Conservation (phyloP, 352 stramenopile species). For the Phytophthora citrophthora region DNA sequence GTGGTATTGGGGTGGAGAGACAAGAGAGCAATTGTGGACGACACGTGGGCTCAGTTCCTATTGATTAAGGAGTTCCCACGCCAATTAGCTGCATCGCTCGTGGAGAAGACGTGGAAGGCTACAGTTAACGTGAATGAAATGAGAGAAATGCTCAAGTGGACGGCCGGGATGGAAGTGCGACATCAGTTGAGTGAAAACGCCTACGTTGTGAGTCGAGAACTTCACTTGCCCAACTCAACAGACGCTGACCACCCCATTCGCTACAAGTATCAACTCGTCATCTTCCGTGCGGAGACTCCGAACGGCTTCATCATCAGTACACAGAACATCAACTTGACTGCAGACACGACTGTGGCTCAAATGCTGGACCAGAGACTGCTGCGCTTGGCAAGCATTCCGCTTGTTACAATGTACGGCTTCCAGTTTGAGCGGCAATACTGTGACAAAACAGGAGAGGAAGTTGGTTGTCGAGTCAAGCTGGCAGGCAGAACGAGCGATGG, state of each 20-base stretch:
- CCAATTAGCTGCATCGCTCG: conserved; percentile 31
- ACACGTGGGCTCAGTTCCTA: conserved; percentile 52
- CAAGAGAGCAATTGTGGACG: conserved; percentile 41
- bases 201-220: conserved; percentile 33
- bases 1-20: too few relatives aligned
- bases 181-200: conserved; percentile 31
- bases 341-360: conserved; percentile 10
- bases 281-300: too few relatives aligned
- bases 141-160: conserved; percentile 37
- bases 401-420: conserved; percentile 50
- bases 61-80: conserved; percentile 53
- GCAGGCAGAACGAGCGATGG: conserved; percentile 37
- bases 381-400: conserved; percentile 16
- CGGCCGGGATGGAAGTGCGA: conserved; percentile 44
- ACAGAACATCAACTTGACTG: conserved; percentile 37
- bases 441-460: conserved; percentile 7
- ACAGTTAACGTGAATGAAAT: conserved; percentile 34
- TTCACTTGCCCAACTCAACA: conserved; percentile 31
- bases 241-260: conserved; percentile 33
- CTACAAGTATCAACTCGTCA: conserved; percentile 36
- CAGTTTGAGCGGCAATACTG: conserved; percentile 31
- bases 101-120: conserved; percentile 43
- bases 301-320: conserved; percentile 41
- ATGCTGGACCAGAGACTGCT: conserved; percentile 33
- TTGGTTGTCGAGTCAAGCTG: conserved; percentile 41